Percentiles rank a stretch among this genome's conserved stretches.
Evolutionary conservation across 352 stramenopile genomes (phyloP).

Genomic region (Phytopythium ostracodes): DNA sequence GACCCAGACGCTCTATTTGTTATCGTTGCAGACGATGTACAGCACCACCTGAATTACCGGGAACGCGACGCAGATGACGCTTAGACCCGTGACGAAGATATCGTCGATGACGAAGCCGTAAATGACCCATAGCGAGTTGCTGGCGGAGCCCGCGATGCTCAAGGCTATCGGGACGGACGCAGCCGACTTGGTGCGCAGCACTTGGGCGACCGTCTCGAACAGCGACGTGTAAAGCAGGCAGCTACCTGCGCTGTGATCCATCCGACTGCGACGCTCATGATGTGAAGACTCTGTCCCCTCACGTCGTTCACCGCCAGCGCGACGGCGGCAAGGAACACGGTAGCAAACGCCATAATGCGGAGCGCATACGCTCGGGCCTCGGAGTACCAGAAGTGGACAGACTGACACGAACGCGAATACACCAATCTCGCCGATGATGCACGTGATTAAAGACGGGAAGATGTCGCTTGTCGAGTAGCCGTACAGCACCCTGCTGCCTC

Average conservation of each 20-base stretch:
- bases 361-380: not conserved
- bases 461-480: slow-evolving; percentile 30
- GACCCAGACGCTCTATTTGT: too few species aligned
- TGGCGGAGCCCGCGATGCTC: slow-evolving; percentile 16
- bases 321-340: not conserved
- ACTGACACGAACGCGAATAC: not conserved
- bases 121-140: slow-evolving; percentile 28
- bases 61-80: slow-evolving; percentile 25
- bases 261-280: slow-evolving; percentile 11
- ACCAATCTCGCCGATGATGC: slow-evolving; percentile 11
- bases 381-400: not conserved
- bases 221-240: slow-evolving; percentile 22
- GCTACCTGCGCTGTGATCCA: slow-evolving; percentile 12
- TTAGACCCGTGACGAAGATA: slow-evolving; percentile 28
- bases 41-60: slow-evolving; percentile 31
- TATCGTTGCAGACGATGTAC: slow-evolving; percentile 23
- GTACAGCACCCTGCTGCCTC: slow-evolving; percentile 23
- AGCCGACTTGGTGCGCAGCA: slow-evolving; percentile 19
- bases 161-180: slow-evolving; percentile 33
- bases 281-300: slow-evolving; percentile 10
- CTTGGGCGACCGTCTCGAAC: slow-evolving; percentile 12
- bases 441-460: slow-evolving; percentile 22
- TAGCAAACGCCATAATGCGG: not conserved
- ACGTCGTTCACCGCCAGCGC: slow-evolving; percentile 12
- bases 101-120: slow-evolving; percentile 25